Evolutionary conservation across 495 filamentous ascomycete genomes (phyloP).

Genomic region (Elasticomyces elasticus): DNA sequence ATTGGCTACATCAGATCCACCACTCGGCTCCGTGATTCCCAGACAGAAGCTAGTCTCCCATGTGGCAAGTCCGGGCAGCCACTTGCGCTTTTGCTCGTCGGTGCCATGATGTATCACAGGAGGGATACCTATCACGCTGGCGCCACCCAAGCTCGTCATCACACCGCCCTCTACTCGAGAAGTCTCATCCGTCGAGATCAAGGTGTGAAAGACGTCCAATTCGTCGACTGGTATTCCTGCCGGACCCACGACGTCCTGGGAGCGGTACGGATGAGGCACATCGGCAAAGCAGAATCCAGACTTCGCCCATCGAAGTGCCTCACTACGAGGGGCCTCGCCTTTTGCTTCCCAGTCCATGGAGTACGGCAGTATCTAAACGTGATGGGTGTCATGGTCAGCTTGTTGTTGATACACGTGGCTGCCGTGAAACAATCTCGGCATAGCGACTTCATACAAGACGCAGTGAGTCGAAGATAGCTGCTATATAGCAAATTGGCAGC

Average conservation of each 20-base stretch:
- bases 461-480: too few species aligned
- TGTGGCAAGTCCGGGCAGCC: slow-evolving; percentile 41
- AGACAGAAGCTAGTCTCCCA: slow-evolving; percentile 44
- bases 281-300: slow-evolving; percentile 32
- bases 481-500: too few species aligned
- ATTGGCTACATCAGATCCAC: slow-evolving; percentile 39
- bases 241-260: slow-evolving; percentile 24
- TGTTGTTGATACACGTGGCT: too few species aligned
- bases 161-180: slow-evolving; percentile 30
- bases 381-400: too few species aligned
- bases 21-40: slow-evolving; percentile 46
- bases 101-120: slow-evolving; percentile 45
- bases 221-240: slow-evolving; percentile 30
- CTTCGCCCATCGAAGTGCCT: slow-evolving; percentile 23
- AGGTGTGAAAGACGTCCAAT: slow-evolving; percentile 31
- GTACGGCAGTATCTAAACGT: slow-evolving; percentile 30
- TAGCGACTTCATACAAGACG: too few species aligned
- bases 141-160: slow-evolving; percentile 37
- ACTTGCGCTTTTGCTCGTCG: slow-evolving; percentile 38
- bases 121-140: slow-evolving; percentile 45
- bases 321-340: slow-evolving; percentile 27
- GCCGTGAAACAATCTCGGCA: too few species aligned
- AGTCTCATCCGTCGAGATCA: slow-evolving; percentile 30
- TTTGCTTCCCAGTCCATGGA: slow-evolving; percentile 32
- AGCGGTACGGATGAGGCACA: slow-evolving; percentile 28